Conservation (phyloP, 176 grass and related monocot species). For the Bolboschoenus planiculmis region DNA sequence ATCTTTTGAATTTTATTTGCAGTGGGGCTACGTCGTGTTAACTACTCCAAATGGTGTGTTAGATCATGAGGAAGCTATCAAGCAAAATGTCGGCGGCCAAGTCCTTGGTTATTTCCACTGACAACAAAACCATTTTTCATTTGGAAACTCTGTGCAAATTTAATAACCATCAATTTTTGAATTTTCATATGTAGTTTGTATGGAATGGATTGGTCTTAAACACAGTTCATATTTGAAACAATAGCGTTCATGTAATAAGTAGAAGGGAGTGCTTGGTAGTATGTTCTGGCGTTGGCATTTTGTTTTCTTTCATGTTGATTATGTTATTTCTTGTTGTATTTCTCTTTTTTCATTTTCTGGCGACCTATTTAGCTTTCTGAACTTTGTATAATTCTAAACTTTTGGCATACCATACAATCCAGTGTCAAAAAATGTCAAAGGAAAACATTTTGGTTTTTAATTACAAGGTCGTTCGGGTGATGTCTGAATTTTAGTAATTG, state of each 20-base stretch:
- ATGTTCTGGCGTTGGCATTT: not conserved
- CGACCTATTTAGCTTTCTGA: not conserved
- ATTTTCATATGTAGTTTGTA: not conserved
- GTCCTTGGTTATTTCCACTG: constrained; percentile 92
- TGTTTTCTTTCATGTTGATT: not conserved
- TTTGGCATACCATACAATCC: not conserved
- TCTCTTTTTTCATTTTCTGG: not conserved
- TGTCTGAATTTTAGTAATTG: not conserved
- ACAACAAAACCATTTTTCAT: not conserved
- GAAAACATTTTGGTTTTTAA: not conserved
- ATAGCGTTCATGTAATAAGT: not conserved
- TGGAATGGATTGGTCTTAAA: not conserved
- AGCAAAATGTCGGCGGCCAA: constrained; percentile 79
- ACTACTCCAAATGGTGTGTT: constrained; percentile 83
- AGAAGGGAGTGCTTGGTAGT: not conserved
- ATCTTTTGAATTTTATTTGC: constrained; percentile 27
- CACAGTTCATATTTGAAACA: not conserved
- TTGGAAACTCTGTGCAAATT: not conserved
- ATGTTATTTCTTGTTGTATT: not conserved
- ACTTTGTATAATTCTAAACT: not conserved
- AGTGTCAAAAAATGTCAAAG: not conserved
- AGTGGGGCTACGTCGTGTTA: constrained; percentile 97
- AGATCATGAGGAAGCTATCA: constrained; percentile 95
- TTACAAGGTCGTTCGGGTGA: not conserved
- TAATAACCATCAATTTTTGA: not conserved